Conservation (phyloP, 805 yeast species). For the Wickerhamiella siamensis region DNA sequence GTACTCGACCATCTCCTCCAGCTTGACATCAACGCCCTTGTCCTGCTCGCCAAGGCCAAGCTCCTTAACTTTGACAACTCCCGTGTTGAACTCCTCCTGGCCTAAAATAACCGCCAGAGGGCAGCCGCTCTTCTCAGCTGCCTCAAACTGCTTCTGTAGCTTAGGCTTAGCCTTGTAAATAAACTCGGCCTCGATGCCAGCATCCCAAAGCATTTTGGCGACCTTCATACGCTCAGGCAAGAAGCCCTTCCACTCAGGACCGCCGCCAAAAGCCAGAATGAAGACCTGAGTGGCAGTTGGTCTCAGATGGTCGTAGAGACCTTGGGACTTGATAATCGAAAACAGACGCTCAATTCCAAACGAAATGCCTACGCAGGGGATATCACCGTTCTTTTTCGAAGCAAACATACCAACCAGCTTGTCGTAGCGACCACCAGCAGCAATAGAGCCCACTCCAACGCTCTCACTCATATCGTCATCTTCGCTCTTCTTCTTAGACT, state of each 20-base stretch:
- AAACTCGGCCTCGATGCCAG: conserved; percentile 82
- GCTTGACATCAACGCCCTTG: conserved; percentile 66
- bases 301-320: conserved; percentile 48
- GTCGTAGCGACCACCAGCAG: conserved; percentile 98
- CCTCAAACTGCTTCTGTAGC: conserved; percentile 91
- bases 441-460: conserved; percentile 96
- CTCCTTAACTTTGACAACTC: conserved; percentile 71
- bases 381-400: conserved; percentile 58
- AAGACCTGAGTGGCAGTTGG: conserved; percentile 85
- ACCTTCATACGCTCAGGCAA: conserved; percentile 81
- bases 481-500: conserved; percentile 30
- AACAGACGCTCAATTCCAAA: conserved; percentile 94
- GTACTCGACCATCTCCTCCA: conserved; percentile 42
- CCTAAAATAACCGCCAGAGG: conserved; percentile 86
- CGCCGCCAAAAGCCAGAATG: conserved; percentile 98
- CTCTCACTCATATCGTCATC: conserved; percentile 91
- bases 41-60: conserved; percentile 83
- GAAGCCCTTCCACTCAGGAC: conserved; percentile 90
- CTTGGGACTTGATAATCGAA: conserved; percentile 72
- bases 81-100: conserved; percentile 78
- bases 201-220: conserved; percentile 70
- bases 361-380: conserved; percentile 95
- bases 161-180: conserved; percentile 88
- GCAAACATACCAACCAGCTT: conserved; percentile 93
- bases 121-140: conserved; percentile 91